These are phyloP conservation scores for Lepidium aucheri DNA, from an alignment of 345 rosid species.

Conservation along the genomic window DNA sequence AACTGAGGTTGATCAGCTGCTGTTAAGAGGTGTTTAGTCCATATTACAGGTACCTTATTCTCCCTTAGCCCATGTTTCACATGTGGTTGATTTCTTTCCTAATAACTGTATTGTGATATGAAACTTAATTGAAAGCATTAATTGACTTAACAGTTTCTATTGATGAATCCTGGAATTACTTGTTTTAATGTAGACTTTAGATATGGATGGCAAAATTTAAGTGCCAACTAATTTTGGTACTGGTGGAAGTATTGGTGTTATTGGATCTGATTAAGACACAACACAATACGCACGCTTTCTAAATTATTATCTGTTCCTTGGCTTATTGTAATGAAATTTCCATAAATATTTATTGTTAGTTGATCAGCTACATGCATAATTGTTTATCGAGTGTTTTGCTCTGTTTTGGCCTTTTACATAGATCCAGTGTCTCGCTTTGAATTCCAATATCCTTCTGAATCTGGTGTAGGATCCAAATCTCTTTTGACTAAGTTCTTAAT, in stretches of 20 bases:
- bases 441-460: neutral
- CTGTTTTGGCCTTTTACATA: neutral
- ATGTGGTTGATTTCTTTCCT: neutral
- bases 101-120: neutral
- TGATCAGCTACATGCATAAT: neutral
- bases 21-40: slow-evolving; percentile 36
- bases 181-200: neutral
- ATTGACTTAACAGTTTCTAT: neutral
- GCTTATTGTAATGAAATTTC: neutral
- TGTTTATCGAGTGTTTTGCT: no score
- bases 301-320: slow-evolving; percentile 1
- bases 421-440: neutral
- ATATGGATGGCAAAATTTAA: slow-evolving; percentile 2
- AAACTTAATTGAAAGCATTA: neutral
- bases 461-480: neutral
- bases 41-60: slow-evolving; percentile 8
- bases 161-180: neutral
- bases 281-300: slow-evolving; percentile 5
- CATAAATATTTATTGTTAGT: neutral
- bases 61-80: neutral
- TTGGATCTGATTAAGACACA: neutral
- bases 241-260: neutral
- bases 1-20: slow-evolving; percentile 43
- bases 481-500: no score
- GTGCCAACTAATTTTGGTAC: slow-evolving; percentile 15